These are phyloP conservation scores for Chamaecyparis obtusa DNA, from an alignment of 75 land plant species.

Conservation along the genomic window DNA sequence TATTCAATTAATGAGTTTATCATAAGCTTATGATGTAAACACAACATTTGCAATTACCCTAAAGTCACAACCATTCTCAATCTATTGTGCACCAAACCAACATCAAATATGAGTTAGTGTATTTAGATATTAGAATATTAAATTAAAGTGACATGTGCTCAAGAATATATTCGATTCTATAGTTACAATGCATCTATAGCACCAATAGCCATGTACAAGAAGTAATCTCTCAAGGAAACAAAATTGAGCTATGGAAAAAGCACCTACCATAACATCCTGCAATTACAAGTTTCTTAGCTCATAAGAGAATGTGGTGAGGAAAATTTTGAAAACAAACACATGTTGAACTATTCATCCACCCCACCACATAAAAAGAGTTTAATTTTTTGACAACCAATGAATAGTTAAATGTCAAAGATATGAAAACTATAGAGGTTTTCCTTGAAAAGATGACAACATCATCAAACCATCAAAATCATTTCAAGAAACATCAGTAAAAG, in stretches of 20 bases:
- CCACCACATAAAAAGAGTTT: neutral
- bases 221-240: slow-evolving; percentile 83
- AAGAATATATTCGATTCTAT: slow-evolving; percentile 49
- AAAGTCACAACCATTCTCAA: too few relatives aligned
- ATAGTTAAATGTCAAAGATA: neutral
- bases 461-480: slow-evolving; percentile 6
- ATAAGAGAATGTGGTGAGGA: neutral
- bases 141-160: neutral
- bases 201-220: slow-evolving; percentile 98
- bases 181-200: slow-evolving; percentile 87
- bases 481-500: neutral
- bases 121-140: neutral
- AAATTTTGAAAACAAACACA: neutral
- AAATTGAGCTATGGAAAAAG: slow-evolving; percentile 95
- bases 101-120: neutral
- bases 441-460: neutral
- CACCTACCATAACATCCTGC: slow-evolving; percentile 98
- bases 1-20: too few relatives aligned
- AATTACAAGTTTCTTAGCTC: slow-evolving; percentile 7
- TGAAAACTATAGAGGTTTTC: neutral
- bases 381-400: neutral
- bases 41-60: too few relatives aligned
- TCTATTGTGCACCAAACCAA: neutral
- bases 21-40: too few relatives aligned
- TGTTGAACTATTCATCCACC: neutral